Evolutionary conservation across 768 basidiomycete genomes (phyloP), one percentile per base, ranked within the genome.

Genomic region (Psilocybe subaeruginosa): DNA sequence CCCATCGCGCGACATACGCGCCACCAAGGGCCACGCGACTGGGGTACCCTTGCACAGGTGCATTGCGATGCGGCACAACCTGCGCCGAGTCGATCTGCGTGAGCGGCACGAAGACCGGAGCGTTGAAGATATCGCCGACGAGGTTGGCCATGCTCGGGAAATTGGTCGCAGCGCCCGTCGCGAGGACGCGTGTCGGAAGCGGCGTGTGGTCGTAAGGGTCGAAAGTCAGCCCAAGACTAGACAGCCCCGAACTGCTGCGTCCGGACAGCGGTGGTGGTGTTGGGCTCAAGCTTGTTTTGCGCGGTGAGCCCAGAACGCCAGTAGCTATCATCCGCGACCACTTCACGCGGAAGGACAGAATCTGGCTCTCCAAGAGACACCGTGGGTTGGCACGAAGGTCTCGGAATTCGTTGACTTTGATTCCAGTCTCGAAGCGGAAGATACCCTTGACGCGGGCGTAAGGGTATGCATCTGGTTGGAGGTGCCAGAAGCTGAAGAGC

Each of bases 361-460:
- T 75, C 68, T 95, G 93, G 62, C 86, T 89, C 74, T 95, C 93
- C 46, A 95, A 77, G 23, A 95, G 83, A 75, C 92, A 93, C 16
- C 93, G 85, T 0, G 93, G 93, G 76, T 95, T 95, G 11, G 93
- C 93, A 31, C 93, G 88, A 19, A 94, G 84, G 72, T 95, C 93
- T 27, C 92, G 85, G 77, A 94, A 95, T 72, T 95, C 93, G 64
- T 86, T 88, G 54, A 93, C 93, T 71, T 93, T 92, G 73, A 94
- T 83, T 17, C 93, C 93, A 0, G 89, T 93, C 72, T 95, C 93
- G 73, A 95, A 94, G 17, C 93, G 88, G 75, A 84, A 92, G 61
- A 93, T 91, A 8, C 93, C 93, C 69, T 93, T 92, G 60, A 91
- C 89, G 47, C 90, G 89, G 0, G 90, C 85, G 55, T 87, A 82